Evolutionary conservation across 2,329 filamentous ascomycete genomes (phyloP).

Genomic region (Pestalotiopsis sp.): DNA sequence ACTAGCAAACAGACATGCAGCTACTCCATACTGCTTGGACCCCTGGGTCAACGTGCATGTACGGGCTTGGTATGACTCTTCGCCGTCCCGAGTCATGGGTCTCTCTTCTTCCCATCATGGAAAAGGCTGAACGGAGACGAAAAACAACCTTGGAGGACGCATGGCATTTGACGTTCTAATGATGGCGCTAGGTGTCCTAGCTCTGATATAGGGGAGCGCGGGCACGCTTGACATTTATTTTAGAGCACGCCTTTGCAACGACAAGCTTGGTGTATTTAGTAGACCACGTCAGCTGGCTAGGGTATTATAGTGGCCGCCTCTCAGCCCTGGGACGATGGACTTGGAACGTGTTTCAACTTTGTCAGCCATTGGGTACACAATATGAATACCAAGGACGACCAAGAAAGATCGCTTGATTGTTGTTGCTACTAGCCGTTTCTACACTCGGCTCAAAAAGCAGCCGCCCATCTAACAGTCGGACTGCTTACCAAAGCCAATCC

Average conservation of each 20-base stretch:
- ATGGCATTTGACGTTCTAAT: neutral
- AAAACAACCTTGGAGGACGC: neutral
- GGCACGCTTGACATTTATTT: neutral
- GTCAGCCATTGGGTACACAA: neutral
- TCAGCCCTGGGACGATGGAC: neutral
- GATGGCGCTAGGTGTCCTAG: neutral
- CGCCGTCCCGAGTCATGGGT: neutral
- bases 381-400: neutral
- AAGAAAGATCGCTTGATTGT: neutral
- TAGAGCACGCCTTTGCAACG: constrained; percentile 4
- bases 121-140: neutral
- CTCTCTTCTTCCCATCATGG: neutral
- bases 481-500: neutral
- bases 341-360: neutral
- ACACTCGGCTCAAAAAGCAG: too few species aligned
- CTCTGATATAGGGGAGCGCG: neutral
- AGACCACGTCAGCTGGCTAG: neutral
- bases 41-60: neutral
- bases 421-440: too few species aligned
- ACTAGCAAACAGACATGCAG: too few species aligned
- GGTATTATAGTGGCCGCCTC: neutral
- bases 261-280: neutral
- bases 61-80: neutral
- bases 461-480: too few species aligned
- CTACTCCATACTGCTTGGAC: neutral